Evolutionary conservation across 169 alveolate genomes (phyloP).

Genomic region (Blepharisma undulans): DNA sequence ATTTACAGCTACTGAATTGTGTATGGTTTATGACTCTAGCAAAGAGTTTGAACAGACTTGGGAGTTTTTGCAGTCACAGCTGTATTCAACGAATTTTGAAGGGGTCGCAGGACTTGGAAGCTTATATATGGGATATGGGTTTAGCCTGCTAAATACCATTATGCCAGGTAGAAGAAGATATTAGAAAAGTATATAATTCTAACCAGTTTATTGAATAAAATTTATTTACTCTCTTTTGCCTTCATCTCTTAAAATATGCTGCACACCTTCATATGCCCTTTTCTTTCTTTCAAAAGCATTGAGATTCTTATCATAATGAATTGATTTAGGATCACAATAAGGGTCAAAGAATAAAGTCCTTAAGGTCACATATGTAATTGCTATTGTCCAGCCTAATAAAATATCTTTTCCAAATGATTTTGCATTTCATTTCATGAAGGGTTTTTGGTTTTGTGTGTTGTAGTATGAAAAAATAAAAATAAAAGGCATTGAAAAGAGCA

Average conservation of each 20-base stretch:
- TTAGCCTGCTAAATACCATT: neutral
- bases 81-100: neutral
- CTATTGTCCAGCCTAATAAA: neutral
- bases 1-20: neutral
- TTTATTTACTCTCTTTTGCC: neutral
- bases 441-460: neutral
- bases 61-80: conserved; percentile 3
- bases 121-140: neutral
- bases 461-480: conserved; percentile 25
- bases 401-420: neutral
- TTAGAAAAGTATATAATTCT: neutral
- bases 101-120: neutral
- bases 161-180: neutral
- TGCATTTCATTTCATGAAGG: conserved; percentile 5
- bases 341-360: conserved; percentile 33
- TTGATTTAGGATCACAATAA: conserved; percentile 27
- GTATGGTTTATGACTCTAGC: neutral
- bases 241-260: neutral
- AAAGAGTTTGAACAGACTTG: neutral
- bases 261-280: neutral
- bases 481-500: conserved; percentile 9
- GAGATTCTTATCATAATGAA: neutral
- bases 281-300: conserved; percentile 34
- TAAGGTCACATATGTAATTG: neutral
- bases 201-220: neutral